Conservation (phyloP, 78 protist genomes). For the Dictyostelium brefeldianum region DNA sequence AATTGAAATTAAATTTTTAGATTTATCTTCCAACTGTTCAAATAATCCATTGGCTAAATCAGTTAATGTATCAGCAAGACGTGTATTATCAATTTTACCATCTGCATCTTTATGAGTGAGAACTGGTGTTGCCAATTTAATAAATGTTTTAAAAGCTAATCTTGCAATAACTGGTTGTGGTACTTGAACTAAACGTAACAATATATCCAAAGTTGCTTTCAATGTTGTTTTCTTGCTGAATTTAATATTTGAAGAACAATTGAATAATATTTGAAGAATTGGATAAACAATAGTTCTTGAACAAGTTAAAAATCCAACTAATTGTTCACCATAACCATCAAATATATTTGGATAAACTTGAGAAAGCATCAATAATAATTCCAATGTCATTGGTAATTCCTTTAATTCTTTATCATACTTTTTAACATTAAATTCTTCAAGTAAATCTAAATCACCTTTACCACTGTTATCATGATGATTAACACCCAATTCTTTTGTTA, state of each 20-base stretch:
- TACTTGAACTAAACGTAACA: constrained; percentile 13
- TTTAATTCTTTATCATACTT: constrained; percentile 36
- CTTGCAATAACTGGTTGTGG: constrained; percentile 47
- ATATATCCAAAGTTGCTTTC: not conserved
- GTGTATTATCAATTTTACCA: not conserved
- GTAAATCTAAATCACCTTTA: not conserved
- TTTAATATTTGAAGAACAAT: not conserved
- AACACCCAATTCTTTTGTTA: constrained; percentile 2
- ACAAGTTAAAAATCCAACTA: constrained; percentile 16
- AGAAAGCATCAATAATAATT: not conserved
- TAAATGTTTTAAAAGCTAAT: constrained; percentile 37
- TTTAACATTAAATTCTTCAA: constrained; percentile 19
- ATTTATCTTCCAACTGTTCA: not conserved
- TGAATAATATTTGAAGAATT: not conserved
- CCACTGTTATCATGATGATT: not conserved
- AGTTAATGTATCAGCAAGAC: not conserved
- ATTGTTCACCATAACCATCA: not conserved
- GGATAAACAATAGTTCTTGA: constrained; percentile 43
- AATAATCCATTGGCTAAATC: constrained; percentile 32
- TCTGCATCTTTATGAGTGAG: not conserved
- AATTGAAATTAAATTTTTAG: constrained; percentile 42
- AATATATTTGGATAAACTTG: constrained; percentile 26
- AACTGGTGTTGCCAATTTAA: constrained; percentile 2
- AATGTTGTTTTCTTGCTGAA: not conserved
- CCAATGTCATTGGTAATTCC: not conserved